Base-by-base conservation (phyloP, 202 grass and related monocot genomes). In the Alloteropsis angusta region DNA sequence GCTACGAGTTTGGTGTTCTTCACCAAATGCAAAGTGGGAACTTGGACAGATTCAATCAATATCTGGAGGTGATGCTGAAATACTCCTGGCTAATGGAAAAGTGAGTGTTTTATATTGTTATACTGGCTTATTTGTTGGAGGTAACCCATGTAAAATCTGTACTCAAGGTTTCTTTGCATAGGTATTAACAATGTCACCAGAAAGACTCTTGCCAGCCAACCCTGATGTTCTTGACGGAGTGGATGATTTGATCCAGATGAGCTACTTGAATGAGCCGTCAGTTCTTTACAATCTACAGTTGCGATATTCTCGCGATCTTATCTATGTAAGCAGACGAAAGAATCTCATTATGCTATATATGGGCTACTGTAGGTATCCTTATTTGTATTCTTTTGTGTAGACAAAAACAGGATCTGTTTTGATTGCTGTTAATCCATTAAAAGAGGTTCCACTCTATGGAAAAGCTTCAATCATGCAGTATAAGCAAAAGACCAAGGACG, bases 331-430 rank as follows among this genome's bases (percentile, higher is more conserved):
- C 67, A 64, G 69, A 64, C 69, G 44, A 26, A 61, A 30, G 30
- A 68, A 77, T 30, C n/a, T 78, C 26, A 80, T n/a, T 26, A 14
- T 50, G 47, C 5, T 89, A 74, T 80, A 77, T 44, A 48, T 74
- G 10, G 43, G 26, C 14, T 28, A 68, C 4, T 63, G 8, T 52
- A 35, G n/a, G 11, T 39, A 28, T 79, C 45, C 80, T 78, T 28
- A 87, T 55, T 65, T 78, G 14, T 71, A 35, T 77, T 64, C 14
- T 48, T 37, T 55, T 63, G 43, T 82, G 57, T 53, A 99, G 96
- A 99, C 96, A 79, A 99, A 92, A 95, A 90, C 96, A 87, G 96
- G 96, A 61, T 90, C 92, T 84, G 82, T 99, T 84, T 88, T 99
- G 67, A 79, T 99, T 86, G 96, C 96, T 38, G 60, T 99, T 50